phyloP scores from a whole-genome alignment of 371 early-diverging fungal genomes.

The Rhizopus delemar region DNA sequence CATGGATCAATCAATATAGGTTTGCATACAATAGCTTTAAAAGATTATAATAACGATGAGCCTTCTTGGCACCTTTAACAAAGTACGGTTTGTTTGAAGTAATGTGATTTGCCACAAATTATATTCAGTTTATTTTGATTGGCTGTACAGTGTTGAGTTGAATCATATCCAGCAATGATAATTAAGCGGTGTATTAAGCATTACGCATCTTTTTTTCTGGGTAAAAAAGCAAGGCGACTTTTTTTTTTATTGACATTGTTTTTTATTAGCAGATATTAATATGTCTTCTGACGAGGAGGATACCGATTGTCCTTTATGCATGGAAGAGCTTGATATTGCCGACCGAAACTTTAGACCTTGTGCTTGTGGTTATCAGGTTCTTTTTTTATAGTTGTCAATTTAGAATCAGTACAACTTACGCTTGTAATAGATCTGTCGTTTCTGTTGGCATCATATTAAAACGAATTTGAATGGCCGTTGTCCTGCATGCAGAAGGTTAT shows the following conservation, averaged over 20 bases:
- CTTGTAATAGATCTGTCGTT: slow-evolving; percentile 86
- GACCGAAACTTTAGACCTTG: slow-evolving; percentile 96
- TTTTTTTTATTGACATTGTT: not conserved
- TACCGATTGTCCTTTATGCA: slow-evolving; percentile 94
- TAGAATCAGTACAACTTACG: not conserved
- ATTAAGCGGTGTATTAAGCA: slow-evolving; percentile 1
- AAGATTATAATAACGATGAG: no score
- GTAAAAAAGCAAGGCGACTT: not conserved
- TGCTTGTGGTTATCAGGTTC: slow-evolving; percentile 95
- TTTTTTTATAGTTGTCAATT: not conserved
- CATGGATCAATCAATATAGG: no score
- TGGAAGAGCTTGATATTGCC: slow-evolving; percentile 96
- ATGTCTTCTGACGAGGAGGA: slow-evolving; percentile 78
- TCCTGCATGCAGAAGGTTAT: slow-evolving; percentile 88
- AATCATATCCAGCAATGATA: not conserved
- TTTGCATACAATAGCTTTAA: no score
- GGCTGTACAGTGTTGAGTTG: no score
- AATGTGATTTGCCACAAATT: no score
- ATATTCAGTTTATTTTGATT: no score
- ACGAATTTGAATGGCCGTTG: slow-evolving; percentile 90
- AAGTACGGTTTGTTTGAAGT: no score
- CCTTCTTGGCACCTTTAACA: no score
- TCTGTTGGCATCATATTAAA: slow-evolving; percentile 97
- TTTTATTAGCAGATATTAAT: not conserved
- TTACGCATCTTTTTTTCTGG: not conserved